Base-by-base conservation (phyloP, 768 basidiomycete species). In the Tylopilus cervinicoccineus region DNA sequence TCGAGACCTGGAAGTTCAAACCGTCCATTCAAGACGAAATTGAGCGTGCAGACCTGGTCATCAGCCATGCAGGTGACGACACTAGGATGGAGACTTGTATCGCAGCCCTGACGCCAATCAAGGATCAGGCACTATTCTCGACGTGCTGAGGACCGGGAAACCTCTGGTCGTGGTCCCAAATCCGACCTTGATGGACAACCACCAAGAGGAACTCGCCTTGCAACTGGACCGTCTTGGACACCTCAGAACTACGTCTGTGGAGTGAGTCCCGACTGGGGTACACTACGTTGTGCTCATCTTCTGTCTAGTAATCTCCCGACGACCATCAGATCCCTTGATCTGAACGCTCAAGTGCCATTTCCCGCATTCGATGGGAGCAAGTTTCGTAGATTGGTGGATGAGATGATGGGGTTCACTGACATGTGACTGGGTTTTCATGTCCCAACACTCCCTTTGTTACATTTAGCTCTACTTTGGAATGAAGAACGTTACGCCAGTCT, bases 101-200 rank as follows among this genome's bases (percentile, higher is more conserved):
- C 9, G 38, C 40, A 27, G 16, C 13, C 31, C 38, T 54, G 27
- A 54, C 45, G 16, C 45, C 34, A 36, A 34, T 33, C 42, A 50
- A 97, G 95, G 95, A 44, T 87, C 95, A 19, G 95, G 95, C 11
- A 96, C 95, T 5, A 93, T 98, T 59, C 76, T 98, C 26, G 90
- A 95, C 38, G 90, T 84, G 10, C 72, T 97, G 40, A 75, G 93
- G 27, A 71, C 79, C 42, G 74, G 76, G 39, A 92, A 87, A 60
- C 78, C 80, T 7, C 72, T 99, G 54, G 84, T 99, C 54, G 86
- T 89, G 5, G 83, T 96, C 3, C 93, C 93, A 11, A 99, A 99
- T 65, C 72, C 83, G 36, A 86, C 88, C 0, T 71, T 99, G 26
- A 77, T 94, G 64, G 86, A 96, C 65, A 89, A 96, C 63, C 95